A percentile compares a stretch with the other conserved stretches of the same genome.
Conservation (phyloP, 1,139 yeast genomes). For the Yamadazyma trypodendri region DNA sequence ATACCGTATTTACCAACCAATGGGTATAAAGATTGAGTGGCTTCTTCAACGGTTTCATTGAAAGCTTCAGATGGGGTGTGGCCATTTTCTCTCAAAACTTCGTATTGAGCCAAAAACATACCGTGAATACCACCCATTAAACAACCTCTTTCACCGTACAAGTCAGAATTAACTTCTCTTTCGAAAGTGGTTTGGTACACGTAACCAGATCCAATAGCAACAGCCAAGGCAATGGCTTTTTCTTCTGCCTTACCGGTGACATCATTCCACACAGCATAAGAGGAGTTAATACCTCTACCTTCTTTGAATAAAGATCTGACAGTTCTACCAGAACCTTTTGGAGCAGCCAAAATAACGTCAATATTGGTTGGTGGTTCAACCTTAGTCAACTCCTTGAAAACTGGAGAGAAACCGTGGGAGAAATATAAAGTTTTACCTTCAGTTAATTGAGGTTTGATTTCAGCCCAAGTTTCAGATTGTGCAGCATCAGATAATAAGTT, state of each 20-base stretch:
- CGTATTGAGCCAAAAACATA: slow-evolving; percentile 99
- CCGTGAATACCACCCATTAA: slow-evolving; percentile 99
- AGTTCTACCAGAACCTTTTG: slow-evolving; percentile 99
- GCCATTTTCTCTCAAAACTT: slow-evolving; percentile 98
- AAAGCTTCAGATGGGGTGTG: slow-evolving; percentile 99
- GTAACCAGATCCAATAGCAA: slow-evolving; percentile 99
- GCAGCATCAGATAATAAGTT: slow-evolving; percentile 99
- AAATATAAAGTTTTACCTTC: slow-evolving; percentile 97
- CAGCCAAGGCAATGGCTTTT: slow-evolving; percentile 97
- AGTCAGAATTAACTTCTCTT: slow-evolving; percentile 98
- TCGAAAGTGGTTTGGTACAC: slow-evolving; percentile 99
- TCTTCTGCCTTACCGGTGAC: slow-evolving; percentile 99
- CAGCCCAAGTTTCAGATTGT: slow-evolving; percentile 96
- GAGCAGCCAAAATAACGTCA: slow-evolving; percentile 98
- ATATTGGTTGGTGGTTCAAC: slow-evolving; percentile 94
- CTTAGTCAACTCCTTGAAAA: slow-evolving; percentile 94
- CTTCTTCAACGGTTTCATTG: slow-evolving; percentile 99
- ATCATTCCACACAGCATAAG: slow-evolving; percentile 99
- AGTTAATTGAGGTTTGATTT: slow-evolving; percentile 86
- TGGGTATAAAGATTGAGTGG: slow-evolving; percentile 98
- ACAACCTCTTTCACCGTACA: slow-evolving; percentile 99
- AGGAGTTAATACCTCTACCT: slow-evolving; percentile 99
- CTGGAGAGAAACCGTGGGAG: slow-evolving; percentile 99
- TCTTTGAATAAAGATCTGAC: slow-evolving; percentile 99
- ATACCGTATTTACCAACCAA: slow-evolving; percentile 98